Percentiles rank a stretch among this genome's conserved stretches.
Evolutionary conservation across 345 rosid genomes (phyloP).

Genomic region (Stellera chamaejasme): DNA sequence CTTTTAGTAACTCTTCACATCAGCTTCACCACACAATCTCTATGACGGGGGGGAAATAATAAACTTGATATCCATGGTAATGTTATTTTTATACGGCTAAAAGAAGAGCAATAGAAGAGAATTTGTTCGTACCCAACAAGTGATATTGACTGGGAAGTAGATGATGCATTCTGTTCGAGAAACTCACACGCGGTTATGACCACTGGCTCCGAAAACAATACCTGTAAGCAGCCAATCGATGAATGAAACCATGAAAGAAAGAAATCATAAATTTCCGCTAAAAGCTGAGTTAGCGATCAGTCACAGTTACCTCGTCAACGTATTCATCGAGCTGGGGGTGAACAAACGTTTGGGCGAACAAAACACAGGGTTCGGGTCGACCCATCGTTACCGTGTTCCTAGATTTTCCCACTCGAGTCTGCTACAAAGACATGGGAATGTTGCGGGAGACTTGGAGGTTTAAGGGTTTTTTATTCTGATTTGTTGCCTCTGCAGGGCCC

Average conservation of each 20-base stretch:
- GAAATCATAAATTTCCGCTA: constrained; percentile 3
- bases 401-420: constrained; percentile 5
- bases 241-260: constrained; percentile 3
- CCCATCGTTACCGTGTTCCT: constrained; percentile 35
- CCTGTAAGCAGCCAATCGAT: constrained; percentile 30
- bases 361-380: constrained; percentile 87
- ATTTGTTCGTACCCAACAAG: constrained; percentile 61
- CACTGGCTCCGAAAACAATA: constrained; percentile 86
- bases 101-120: background rate
- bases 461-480: no score
- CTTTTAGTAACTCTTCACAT: no score
- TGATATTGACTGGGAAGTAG: constrained; percentile 68
- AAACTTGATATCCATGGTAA: no score
- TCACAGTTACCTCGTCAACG: constrained; percentile 74
- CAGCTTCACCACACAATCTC: no score
- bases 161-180: constrained; percentile 82
- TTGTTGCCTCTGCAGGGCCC: no score
- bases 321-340: constrained; percentile 95
- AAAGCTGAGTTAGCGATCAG: background rate
- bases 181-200: constrained; percentile 91
- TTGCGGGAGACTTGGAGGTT: background rate
- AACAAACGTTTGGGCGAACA: constrained; percentile 88
- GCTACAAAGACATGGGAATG: constrained; percentile 6
- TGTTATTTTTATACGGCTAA: no score
- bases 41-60: no score